A percentile compares a stretch with the other conserved stretches of the same genome.
Conservation (phyloP, 2,329 filamentous ascomycete genomes). For the Ophiostoma angusticollis region DNA sequence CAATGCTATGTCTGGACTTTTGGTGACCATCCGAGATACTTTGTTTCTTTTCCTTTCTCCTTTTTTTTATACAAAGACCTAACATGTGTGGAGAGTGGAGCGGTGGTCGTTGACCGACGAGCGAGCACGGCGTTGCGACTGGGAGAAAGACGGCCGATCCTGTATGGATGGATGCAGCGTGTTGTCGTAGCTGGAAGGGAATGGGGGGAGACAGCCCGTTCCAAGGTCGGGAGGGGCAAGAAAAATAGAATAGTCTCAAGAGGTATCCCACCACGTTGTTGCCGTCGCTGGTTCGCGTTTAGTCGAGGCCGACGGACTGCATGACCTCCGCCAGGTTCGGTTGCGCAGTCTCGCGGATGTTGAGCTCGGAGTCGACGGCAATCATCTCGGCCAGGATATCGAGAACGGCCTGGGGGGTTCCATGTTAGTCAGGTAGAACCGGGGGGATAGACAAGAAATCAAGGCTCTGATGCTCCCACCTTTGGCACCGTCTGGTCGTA, state of each 20-base stretch:
- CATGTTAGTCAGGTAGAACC: too few species aligned
- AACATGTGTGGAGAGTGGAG: too few species aligned
- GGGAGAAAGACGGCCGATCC: too few species aligned
- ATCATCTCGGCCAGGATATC: constrained; percentile 98
- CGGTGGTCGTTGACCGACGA: constrained; percentile 1
- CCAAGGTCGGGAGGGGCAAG: not conserved
- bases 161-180: too few species aligned
- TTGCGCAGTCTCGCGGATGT: constrained; percentile 10
- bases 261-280: too few species aligned
- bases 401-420: constrained; percentile 67
- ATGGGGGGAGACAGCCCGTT: not conserved
- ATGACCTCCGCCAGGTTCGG: constrained; percentile 9
- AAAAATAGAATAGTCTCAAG: too few species aligned
- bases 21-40: too few species aligned
- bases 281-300: too few species aligned
- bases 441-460: not conserved
- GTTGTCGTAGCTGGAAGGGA: too few species aligned
- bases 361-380: constrained; percentile 30
- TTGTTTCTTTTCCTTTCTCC: not conserved
- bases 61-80: constrained; percentile 8
- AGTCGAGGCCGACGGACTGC: constrained; percentile 11
- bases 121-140: too few species aligned
- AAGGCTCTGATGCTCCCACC: constrained; percentile 35
- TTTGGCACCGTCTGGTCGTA: constrained; percentile 98
- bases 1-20: too few species aligned